These are phyloP conservation scores for Dactylis glomerata DNA, from an alignment of 176 grass and related monocot species.

Conservation along the genomic window DNA sequence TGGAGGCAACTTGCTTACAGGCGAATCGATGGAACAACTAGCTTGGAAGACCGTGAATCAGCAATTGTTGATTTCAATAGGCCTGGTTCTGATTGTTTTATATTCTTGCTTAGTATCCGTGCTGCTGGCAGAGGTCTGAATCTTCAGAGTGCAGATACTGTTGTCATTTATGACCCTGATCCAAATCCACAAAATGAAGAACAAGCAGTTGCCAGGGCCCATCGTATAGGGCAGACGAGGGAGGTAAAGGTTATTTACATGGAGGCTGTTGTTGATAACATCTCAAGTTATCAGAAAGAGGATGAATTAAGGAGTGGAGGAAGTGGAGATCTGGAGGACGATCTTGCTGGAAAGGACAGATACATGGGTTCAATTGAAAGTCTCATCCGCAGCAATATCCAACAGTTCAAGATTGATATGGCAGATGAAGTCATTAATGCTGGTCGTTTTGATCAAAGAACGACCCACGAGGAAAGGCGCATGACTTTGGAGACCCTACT, in stretches of 20 bases:
- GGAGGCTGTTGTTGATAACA: constrained; percentile 96
- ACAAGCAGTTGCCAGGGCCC: constrained; percentile 95
- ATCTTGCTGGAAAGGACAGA: constrained; percentile 94
- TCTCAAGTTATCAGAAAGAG: constrained; percentile 96
- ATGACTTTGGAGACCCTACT: constrained; percentile 91
- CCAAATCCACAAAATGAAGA: constrained; percentile 98
- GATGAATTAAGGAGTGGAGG: constrained; percentile 92
- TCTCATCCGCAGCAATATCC: constrained; percentile 96
- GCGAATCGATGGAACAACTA: constrained; percentile 95
- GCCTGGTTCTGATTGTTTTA: constrained; percentile 92
- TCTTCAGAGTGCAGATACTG: constrained; percentile 98
- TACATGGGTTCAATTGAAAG: constrained; percentile 97
- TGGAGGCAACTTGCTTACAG: constrained; percentile 87
- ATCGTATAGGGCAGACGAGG: constrained; percentile 97
- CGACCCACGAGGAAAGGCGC: constrained; percentile 96
- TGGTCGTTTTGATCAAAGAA: constrained; percentile 99
- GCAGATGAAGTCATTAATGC: constrained; percentile 99
- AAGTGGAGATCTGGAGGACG: constrained; percentile 75
- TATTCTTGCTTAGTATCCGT: constrained; percentile 98
- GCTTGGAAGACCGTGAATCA: constrained; percentile 88
- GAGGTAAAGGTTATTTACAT: constrained; percentile 99
- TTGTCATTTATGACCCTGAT: constrained; percentile 99
- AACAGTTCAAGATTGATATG: constrained; percentile 99
- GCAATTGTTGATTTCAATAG: constrained; percentile 98
- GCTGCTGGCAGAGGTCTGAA: constrained; percentile 98